Evolutionary conservation across 768 basidiomycete species (phyloP).

Genomic region (Podaxis mareebaensis): DNA sequence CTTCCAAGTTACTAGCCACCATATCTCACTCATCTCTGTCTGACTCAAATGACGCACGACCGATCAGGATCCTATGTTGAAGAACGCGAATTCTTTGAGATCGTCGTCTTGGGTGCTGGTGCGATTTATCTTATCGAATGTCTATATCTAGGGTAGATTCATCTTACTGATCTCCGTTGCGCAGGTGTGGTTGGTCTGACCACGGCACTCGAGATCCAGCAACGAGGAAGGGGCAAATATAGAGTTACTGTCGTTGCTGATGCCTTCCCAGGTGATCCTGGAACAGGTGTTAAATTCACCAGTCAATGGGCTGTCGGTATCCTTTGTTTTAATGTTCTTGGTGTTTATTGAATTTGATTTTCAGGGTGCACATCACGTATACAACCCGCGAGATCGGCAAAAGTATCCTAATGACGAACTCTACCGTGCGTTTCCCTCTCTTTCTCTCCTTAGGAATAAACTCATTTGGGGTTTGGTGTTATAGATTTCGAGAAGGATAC

Average conservation of each 20-base stretch:
- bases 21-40: too few species aligned
- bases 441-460: not conserved
- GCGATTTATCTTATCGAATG: not conserved
- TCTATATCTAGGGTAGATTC: not conserved
- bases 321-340: not conserved
- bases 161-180: not conserved
- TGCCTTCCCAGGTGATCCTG: slow-evolving; percentile 68
- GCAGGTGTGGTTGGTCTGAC: slow-evolving; percentile 79
- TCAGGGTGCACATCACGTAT: slow-evolving; percentile 74
- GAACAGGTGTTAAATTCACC: slow-evolving; percentile 67
- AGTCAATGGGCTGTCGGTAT: slow-evolving; percentile 78
- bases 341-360: not conserved
- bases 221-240: slow-evolving; percentile 48
- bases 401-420: slow-evolving; percentile 10
- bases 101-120: slow-evolving; percentile 43
- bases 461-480: not conserved
- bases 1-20: not conserved
- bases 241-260: slow-evolving; percentile 73
- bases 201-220: slow-evolving; percentile 71
- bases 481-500: slow-evolving; percentile 71
- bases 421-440: slow-evolving; percentile 7
- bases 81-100: slow-evolving; percentile 23
- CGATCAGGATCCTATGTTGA: not conserved
- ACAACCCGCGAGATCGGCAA: slow-evolving; percentile 34
- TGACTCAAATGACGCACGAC: not conserved